Evolutionary conservation across 495 filamentous ascomycete species (phyloP).

Genomic region (Achaetomiella virescens): DNA sequence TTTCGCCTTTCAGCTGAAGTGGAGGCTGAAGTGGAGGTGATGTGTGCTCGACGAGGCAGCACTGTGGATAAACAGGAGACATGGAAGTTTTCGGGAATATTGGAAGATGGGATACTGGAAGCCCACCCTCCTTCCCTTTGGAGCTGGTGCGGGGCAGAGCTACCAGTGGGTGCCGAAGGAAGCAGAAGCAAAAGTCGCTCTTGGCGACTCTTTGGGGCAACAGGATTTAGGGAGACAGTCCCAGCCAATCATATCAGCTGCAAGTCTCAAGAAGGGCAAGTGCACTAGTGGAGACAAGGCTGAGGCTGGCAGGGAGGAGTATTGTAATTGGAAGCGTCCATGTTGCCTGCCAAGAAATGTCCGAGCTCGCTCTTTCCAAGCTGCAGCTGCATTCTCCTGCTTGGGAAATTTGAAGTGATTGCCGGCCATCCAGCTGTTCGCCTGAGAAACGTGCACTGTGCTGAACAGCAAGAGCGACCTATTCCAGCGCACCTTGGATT

Average conservation of each 20-base stretch:
- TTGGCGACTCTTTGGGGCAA: neutral
- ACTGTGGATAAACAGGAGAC: too few relatives aligned
- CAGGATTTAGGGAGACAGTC: neutral
- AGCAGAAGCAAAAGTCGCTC: neutral
- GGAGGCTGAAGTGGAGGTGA: neutral
- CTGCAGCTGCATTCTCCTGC: too few relatives aligned
- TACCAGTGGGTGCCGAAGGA: neutral
- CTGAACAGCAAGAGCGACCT: neutral
- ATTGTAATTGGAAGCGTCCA: too few relatives aligned
- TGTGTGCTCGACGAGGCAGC: too few relatives aligned
- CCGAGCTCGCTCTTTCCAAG: neutral
- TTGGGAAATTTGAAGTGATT: too few relatives aligned
- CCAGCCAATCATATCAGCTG: constrained; percentile 9
- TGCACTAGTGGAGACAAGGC: neutral
- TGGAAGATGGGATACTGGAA: neutral
- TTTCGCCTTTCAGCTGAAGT: neutral
- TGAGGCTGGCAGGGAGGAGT: neutral
- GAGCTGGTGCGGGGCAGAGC: too few relatives aligned
- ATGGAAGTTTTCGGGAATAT: too few relatives aligned
- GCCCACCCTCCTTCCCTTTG: neutral
- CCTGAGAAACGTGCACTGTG: neutral
- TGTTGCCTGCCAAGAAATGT: neutral
- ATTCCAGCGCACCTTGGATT: neutral
- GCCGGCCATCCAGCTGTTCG: too few relatives aligned
- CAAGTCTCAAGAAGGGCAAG: constrained; percentile 19